Evolutionary conservation across 2,329 filamentous ascomycete genomes (phyloP), one percentile per base, ranked within the genome.

Genomic region (Macroventuria anomochaeta): DNA sequence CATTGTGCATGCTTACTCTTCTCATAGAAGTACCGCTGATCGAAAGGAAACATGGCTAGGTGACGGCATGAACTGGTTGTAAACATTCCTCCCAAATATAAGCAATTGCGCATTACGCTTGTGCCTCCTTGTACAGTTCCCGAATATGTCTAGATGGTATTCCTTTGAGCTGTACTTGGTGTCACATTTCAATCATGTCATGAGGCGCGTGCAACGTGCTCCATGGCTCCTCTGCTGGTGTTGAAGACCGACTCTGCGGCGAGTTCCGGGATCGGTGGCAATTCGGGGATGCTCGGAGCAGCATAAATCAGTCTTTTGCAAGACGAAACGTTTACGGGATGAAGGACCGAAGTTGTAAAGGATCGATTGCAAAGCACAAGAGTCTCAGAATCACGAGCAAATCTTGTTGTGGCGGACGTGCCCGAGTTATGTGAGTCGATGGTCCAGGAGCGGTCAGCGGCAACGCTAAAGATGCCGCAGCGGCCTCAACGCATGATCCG

Each of bases 401-500:
- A 32, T 21, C 25, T 18, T 13, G 41, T 15, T 17, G 20, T 31
- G 40, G 25, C 28, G 47, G 38, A 11, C 31, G n/a, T 23, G 41
- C 34, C 51, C 28, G 29, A 25, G 10, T 39, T 46, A 41, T 49
- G 39, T 34, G 43, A 49, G 38, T n/a, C 32, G 51, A 15, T 48
- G 39, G 29, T 32, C 2, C 10, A 32, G 37, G 31, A 61, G 33
- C 63, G 58, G 61, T 62, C 47, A 55, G 51, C 64, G 65, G 62
- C 64, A 65, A 50, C 46, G 55, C 46, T 36, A 51, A 32, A 58
- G 62, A 69, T 67, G 65, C 66, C 66, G 66, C 52, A 60, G 50
- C 64, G 63, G 64, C 66, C 46, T 61, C 47, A 53, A 31, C 36
- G 47, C 26, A 44, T 44, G 46, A 55, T 46, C 43, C 60, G 59